phyloP scores from a whole-genome alignment of 768 basidiomycete genomes.

The Filobasidium wieringae region DNA sequence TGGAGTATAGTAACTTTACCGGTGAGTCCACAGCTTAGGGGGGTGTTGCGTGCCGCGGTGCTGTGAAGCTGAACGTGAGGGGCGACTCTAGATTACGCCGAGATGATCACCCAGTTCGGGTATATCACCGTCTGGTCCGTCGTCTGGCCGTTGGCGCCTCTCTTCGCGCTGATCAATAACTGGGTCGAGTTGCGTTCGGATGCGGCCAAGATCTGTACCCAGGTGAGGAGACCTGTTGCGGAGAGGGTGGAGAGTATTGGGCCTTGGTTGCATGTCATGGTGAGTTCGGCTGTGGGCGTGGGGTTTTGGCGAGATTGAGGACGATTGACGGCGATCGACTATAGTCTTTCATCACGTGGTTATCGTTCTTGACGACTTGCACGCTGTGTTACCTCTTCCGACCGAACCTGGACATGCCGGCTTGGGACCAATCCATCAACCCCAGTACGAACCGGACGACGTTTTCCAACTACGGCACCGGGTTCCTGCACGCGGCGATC shows the following conservation, averaged over 20 bases:
- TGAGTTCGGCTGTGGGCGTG: slow-evolving; percentile 28
- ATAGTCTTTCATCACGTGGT: slow-evolving; percentile 67
- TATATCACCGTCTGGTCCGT: slow-evolving; percentile 85
- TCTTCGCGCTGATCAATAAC: slow-evolving; percentile 84
- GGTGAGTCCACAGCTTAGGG: slow-evolving; percentile 32
- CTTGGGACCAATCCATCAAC: slow-evolving; percentile 21
- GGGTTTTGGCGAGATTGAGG: background rate
- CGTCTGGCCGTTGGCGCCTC: slow-evolving; percentile 83
- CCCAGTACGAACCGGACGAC: slow-evolving; percentile 20
- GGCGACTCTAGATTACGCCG: slow-evolving; percentile 59
- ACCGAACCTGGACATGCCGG: slow-evolving; percentile 37
- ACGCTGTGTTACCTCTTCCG: slow-evolving; percentile 85
- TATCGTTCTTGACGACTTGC: slow-evolving; percentile 74
- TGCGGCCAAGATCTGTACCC: slow-evolving; percentile 85
- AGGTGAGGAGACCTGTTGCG: slow-evolving; percentile 72
- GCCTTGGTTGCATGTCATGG: slow-evolving; percentile 80
- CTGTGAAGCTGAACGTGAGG: background rate
- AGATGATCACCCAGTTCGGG: slow-evolving; percentile 87
- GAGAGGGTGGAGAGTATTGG: slow-evolving; percentile 82
- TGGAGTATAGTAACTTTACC: slow-evolving; percentile 62
- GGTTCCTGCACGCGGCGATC: slow-evolving; percentile 12
- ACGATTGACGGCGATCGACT: background rate
- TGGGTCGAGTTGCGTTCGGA: slow-evolving; percentile 77
- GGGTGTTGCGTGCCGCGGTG: background rate
- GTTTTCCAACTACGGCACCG: slow-evolving; percentile 17